These are phyloP conservation scores for Amylostereum chailletii DNA, from an alignment of 1,284 basidiomycete genomes.

Conservation along the genomic window DNA sequence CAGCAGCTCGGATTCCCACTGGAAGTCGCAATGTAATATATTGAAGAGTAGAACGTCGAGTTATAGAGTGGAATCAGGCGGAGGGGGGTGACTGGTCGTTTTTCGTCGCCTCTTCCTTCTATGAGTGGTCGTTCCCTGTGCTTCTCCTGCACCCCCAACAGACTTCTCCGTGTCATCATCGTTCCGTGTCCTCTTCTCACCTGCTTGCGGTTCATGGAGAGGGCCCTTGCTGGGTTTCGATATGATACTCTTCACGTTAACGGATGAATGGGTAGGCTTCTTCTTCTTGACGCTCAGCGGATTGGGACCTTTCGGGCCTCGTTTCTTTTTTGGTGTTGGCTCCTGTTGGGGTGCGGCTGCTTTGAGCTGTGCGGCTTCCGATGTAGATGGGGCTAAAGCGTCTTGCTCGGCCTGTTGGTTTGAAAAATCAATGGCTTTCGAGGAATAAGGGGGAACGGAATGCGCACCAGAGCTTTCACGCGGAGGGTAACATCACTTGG, in stretches of 20 bases:
- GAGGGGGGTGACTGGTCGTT: background rate
- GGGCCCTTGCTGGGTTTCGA: too few relatives aligned
- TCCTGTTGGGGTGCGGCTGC: constrained; percentile 27
- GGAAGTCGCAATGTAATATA: background rate
- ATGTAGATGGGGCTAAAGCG: constrained; percentile 35
- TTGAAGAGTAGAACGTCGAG: background rate
- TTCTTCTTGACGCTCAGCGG: constrained; percentile 92
- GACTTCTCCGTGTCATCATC: constrained; percentile 6
- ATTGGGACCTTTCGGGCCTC: constrained; percentile 82
- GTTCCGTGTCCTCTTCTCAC: constrained; percentile 18
- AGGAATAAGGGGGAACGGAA: background rate
- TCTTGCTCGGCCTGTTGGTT: constrained; percentile 43
- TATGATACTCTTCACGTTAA: too few relatives aligned
- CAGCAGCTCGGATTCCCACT: background rate
- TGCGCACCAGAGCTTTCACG: constrained; percentile 55
- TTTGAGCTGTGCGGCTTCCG: constrained; percentile 31
- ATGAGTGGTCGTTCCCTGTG: constrained; percentile 9
- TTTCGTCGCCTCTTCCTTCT: constrained; percentile 29
- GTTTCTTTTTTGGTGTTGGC: constrained; percentile 49
- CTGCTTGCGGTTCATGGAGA: background rate
- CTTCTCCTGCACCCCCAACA: constrained; percentile 1
- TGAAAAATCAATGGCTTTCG: background rate
- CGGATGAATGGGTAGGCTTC: constrained; percentile 23
- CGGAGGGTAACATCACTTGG: constrained; percentile 69
- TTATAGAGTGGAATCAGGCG: background rate